Percentiles rank a stretch among this genome's conserved stretches.
Conservation (phyloP, 495 filamentous ascomycete species). For the Hyaloscypha bicolor region DNA sequence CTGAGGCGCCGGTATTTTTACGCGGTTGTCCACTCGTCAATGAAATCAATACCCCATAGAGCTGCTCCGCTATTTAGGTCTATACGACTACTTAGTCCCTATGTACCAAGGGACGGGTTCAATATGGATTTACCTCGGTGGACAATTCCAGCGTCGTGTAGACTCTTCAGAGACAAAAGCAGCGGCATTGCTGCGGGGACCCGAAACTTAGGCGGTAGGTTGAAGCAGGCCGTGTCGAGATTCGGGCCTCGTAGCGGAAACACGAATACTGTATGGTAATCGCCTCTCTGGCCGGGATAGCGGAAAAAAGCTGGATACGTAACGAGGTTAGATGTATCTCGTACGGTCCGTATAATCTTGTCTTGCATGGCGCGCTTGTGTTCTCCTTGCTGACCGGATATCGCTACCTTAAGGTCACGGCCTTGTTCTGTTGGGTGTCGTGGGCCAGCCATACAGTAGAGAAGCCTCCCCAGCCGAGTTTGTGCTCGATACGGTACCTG, state of each 20-base stretch:
- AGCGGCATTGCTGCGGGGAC: conserved; percentile 39
- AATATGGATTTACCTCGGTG: conserved; percentile 32
- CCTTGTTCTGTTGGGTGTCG: conserved; percentile 11
- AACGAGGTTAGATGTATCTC: conserved; percentile 9
- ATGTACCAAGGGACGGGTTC: not conserved
- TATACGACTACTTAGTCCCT: conserved; percentile 1
- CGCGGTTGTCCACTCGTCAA: not conserved
- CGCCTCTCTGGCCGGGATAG: not conserved
- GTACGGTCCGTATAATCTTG: conserved; percentile 10
- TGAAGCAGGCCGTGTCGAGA: conserved; percentile 25
- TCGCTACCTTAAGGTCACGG: conserved; percentile 17
- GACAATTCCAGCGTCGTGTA: conserved; percentile 36
- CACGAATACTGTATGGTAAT: conserved; percentile 34
- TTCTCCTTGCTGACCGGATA: not conserved
- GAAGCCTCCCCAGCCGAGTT: conserved; percentile 22
- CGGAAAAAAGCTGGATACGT: not conserved
- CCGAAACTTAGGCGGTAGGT: conserved; percentile 29
- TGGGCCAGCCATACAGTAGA: conserved; percentile 23
- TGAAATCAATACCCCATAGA: not conserved
- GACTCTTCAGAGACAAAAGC: conserved; percentile 34
- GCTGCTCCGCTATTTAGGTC: conserved; percentile 11
- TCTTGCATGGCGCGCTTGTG: conserved; percentile 1
- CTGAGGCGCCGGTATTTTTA: conserved; percentile 12
- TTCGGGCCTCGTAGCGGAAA: conserved; percentile 36
- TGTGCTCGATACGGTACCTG: conserved; percentile 19